phyloP scores from a whole-genome alignment of 2,329 filamentous ascomycete genomes.

The Thermothelomyces thermophilus region DNA sequence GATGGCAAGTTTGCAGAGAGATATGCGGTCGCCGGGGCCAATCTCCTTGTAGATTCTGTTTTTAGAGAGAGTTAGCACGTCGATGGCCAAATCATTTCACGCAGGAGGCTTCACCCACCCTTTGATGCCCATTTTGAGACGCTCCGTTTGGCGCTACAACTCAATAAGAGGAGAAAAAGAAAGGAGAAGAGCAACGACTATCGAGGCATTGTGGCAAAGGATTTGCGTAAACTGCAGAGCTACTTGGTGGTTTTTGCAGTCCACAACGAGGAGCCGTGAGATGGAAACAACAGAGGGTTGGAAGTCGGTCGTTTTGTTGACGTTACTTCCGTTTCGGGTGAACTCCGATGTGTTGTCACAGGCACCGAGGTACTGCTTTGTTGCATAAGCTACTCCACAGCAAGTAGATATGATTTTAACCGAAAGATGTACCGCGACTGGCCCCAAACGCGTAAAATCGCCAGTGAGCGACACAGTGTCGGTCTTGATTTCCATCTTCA shows the following conservation, averaged over 20 bases:
- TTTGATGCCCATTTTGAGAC: constrained; percentile 55
- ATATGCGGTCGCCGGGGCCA: constrained; percentile 69
- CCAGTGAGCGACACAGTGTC: too few relatives aligned
- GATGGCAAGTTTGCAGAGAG: constrained; percentile 75
- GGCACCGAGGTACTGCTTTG: constrained; percentile 3
- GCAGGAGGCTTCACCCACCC: constrained; percentile 37
- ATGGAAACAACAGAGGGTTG: neutral
- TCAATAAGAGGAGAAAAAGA: neutral
- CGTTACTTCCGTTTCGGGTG: constrained; percentile 25
- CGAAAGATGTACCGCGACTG: neutral
- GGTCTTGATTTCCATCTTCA: too few relatives aligned
- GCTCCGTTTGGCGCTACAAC: neutral
- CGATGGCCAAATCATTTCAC: neutral
- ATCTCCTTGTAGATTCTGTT: constrained; percentile 83
- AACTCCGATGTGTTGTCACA: constrained; percentile 16
- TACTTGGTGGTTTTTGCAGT: too few relatives aligned
- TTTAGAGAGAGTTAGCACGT: constrained; percentile 6
- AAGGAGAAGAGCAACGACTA: neutral
- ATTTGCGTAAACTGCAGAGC: too few relatives aligned
- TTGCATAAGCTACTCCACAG: constrained; percentile 7
- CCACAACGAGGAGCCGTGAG: neutral
- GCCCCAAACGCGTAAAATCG: neutral
- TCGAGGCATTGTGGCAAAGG: neutral
- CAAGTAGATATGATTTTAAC: constrained; percentile 5
- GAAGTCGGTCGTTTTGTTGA: constrained; percentile 26